phyloP scores from a whole-genome alignment of 2,329 filamentous ascomycete species.

The Basipetospora chlamydospora region DNA sequence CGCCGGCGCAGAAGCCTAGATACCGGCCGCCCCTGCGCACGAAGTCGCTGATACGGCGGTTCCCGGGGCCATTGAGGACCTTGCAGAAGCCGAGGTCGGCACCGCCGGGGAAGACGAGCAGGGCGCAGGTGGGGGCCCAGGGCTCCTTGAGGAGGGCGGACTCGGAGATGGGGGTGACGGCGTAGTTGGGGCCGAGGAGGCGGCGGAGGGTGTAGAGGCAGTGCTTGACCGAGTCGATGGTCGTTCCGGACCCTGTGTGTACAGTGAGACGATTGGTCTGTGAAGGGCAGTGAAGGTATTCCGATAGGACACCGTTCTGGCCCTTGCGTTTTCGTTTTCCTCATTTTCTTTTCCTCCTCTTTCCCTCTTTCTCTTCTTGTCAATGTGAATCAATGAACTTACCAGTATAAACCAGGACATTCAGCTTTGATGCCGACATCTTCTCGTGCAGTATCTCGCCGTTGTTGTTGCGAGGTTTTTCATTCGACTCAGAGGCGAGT shows the following conservation, averaged over 20 bases:
- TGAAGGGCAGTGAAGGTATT: too few species aligned
- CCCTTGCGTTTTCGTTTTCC: too few species aligned
- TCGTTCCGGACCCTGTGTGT: slow-evolving; percentile 61
- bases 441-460: too few species aligned
- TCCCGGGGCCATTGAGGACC: slow-evolving; percentile 74
- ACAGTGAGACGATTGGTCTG: too few species aligned
- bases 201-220: slow-evolving; percentile 76
- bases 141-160: slow-evolving; percentile 76
- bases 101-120: slow-evolving; percentile 84
- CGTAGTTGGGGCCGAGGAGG: slow-evolving; percentile 79
- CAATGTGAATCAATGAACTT: too few species aligned
- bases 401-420: slow-evolving; percentile 90
- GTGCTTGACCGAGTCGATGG: slow-evolving; percentile 77
- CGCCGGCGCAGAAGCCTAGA: slow-evolving; percentile 85
- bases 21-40: slow-evolving; percentile 76
- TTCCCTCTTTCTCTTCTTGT: too few species aligned
- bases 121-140: slow-evolving; percentile 73
- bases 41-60: slow-evolving; percentile 69
- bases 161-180: slow-evolving; percentile 73
- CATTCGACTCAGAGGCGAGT: neutral
- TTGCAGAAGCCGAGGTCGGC: slow-evolving; percentile 89
- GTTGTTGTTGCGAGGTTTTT: too few species aligned
- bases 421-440: slow-evolving; percentile 61
- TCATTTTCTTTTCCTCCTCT: too few species aligned
- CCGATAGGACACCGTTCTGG: too few species aligned